Evolutionary conservation across 768 basidiomycete species (phyloP).

Genomic region (Kwoniella sp.): DNA sequence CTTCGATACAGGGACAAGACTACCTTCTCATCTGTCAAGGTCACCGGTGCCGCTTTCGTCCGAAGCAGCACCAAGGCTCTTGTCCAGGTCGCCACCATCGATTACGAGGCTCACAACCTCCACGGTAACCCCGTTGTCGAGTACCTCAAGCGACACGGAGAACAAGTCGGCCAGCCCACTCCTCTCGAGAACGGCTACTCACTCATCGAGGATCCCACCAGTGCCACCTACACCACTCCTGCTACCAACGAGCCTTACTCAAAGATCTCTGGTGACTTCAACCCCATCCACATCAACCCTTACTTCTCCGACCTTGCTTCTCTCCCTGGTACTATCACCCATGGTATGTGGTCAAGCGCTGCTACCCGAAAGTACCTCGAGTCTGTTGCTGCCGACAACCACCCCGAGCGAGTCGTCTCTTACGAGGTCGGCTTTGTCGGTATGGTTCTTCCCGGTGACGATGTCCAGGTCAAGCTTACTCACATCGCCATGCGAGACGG

Average conservation of each 20-base stretch:
- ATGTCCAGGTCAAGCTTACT: slow-evolving; percentile 79
- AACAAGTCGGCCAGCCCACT: slow-evolving; percentile 71
- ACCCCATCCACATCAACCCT: slow-evolving; percentile 97
- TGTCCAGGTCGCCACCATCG: slow-evolving; percentile 82
- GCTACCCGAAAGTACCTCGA: slow-evolving; percentile 91
- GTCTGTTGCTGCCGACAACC: slow-evolving; percentile 87
- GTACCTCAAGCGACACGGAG: slow-evolving; percentile 89
- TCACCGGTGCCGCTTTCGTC: slow-evolving; percentile 81
- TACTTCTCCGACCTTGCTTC: slow-evolving; percentile 94
- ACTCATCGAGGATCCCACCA: slow-evolving; percentile 65
- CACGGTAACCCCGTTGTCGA: slow-evolving; percentile 91
- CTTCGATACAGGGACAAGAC: slow-evolving; percentile 89
- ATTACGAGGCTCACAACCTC: slow-evolving; percentile 81
- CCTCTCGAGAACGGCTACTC: slow-evolving; percentile 85
- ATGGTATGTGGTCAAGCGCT: slow-evolving; percentile 95
- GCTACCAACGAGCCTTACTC: slow-evolving; percentile 95
- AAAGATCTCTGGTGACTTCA: slow-evolving; percentile 93
- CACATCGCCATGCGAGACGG: slow-evolving; percentile 91
- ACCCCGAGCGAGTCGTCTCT: slow-evolving; percentile 85
- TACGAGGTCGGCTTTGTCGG: slow-evolving; percentile 95
- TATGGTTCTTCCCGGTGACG: slow-evolving; percentile 91
- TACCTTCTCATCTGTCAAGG: slow-evolving; percentile 75
- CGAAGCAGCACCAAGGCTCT: slow-evolving; percentile 84
- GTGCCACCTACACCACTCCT: slow-evolving; percentile 75
- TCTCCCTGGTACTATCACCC: slow-evolving; percentile 94